A percentile compares a stretch with the other conserved stretches of the same genome.
phyloP scores from a whole-genome alignment of 1,284 basidiomycete species.

The Fomitopsis palustris region DNA sequence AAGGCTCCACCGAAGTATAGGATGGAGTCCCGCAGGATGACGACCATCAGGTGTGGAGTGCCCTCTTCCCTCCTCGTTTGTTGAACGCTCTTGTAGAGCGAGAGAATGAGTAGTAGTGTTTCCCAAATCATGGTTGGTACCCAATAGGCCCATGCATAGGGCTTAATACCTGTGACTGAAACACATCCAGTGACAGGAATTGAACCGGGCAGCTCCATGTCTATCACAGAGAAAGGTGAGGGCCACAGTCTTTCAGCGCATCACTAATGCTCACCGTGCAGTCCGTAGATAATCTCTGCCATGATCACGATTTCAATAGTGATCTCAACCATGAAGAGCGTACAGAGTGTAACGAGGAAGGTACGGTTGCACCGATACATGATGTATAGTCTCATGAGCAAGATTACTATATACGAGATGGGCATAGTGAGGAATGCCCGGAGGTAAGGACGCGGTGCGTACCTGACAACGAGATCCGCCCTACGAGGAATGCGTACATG shows the following conservation, averaged over 20 bases:
- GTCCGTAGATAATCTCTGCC: neutral
- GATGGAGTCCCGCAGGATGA: slow-evolving; percentile 9
- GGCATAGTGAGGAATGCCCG: neutral
- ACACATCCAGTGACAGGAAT: slow-evolving; percentile 1
- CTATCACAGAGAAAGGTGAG: neutral
- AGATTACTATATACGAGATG: slow-evolving; percentile 1
- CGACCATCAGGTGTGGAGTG: slow-evolving; percentile 4
- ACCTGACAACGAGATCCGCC: slow-evolving; percentile 2
- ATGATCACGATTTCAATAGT: neutral
- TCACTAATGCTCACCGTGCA: neutral
- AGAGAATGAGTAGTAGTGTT: slow-evolving; percentile 4
- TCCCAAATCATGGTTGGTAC: slow-evolving; percentile 5
- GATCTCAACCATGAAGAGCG: neutral
- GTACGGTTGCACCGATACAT: slow-evolving; percentile 3
- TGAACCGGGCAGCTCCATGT: neutral
- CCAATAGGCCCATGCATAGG: slow-evolving; percentile 11
- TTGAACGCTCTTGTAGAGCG: neutral
- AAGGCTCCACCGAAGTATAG: slow-evolving; percentile 9
- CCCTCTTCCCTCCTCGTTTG: neutral
- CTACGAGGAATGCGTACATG: neutral
- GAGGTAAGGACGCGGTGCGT: neutral
- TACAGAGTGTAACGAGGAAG: neutral
- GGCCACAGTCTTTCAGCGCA: neutral
- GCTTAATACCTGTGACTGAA: neutral
- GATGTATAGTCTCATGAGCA: slow-evolving; percentile 3